Base-by-base conservation (phyloP, 345 rosid species). In the Bruguiera gymnorhiza region DNA sequence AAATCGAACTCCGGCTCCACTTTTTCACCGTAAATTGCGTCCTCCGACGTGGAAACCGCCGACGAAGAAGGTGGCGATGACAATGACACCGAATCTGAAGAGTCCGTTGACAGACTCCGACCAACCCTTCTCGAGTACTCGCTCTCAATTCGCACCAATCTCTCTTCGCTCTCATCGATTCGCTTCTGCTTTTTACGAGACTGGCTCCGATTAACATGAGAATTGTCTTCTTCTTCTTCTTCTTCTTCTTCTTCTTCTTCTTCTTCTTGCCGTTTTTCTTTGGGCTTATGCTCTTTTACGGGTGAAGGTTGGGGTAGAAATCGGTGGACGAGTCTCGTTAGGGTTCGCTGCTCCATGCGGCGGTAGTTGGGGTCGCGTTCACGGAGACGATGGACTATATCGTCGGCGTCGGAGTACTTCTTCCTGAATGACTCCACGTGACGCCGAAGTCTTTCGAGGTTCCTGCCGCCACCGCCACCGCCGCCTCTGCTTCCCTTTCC, bases 1-100 rank as follows among this genome's bases (percentile, higher is more conserved):
- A 91, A 59, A 78, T 91, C 97, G 68, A 83, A 81, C 70, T 79
- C 74, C 1, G 97, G 88, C 78, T 73, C 85, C 78, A 79, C 83
- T 30, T 81, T 69, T 74, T 83, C 74, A 43, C 76, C 65, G 48
- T 84, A 87, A 60, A 90, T 71, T 0, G 84, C 88, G 50, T 84
- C 96, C 63, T 78, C 91, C 0, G 93, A 90, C 18, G 86, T 86
- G 0, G 96, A 85, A 27, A 86, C 82, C 5, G 78, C 76, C 24
- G 72, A 67, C 18, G 77, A 74, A 62, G 71, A 39, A 34, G 58
- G 0, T 29, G 58, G 29, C 20, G 71, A 37, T 21, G 60, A 73
- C 0, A 76, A 77, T 13, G 80, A 62, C 13, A 65, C 71, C 6
- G 68, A 73, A 0, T 79, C 65, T 0, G 80, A 51, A 15, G 67